These are phyloP conservation scores for Pelargonium cotyledonis DNA, from an alignment of 441 rosid genomes.

Conservation along the genomic window DNA sequence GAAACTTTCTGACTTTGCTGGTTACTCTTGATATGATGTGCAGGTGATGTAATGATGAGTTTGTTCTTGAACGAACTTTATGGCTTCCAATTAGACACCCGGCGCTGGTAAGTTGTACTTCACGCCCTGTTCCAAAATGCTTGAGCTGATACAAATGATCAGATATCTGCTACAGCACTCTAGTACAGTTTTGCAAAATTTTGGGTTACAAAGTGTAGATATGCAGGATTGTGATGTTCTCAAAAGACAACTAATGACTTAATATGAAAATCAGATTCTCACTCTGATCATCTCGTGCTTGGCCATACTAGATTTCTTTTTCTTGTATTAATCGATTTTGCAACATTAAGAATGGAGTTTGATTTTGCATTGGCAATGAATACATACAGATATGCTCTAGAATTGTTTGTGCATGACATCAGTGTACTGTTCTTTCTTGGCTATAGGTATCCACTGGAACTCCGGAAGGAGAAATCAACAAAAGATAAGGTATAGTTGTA, in stretches of 20 bases:
- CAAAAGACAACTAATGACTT: neutral
- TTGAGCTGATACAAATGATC: conserved; percentile 9
- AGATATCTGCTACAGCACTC: conserved; percentile 1
- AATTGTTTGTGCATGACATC: conserved; percentile 3
- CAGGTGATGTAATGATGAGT: conserved; percentile 97
- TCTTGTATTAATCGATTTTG: neutral
- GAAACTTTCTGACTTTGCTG: conserved; percentile 1
- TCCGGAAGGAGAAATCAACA: conserved; percentile 83
- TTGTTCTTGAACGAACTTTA: conserved; percentile 91
- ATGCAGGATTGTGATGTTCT: neutral
- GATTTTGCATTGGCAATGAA: neutral
- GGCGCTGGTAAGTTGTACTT: conserved; percentile 59
- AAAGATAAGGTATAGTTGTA: conserved; percentile 62
- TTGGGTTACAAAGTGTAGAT: conserved; percentile 8
- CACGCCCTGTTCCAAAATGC: neutral
- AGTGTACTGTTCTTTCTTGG: conserved; percentile 19
- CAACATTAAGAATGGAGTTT: neutral
- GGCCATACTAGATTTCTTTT: neutral
- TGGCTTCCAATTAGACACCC: conserved; percentile 94
- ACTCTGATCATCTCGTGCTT: neutral
- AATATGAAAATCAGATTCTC: neutral
- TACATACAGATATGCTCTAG: neutral
- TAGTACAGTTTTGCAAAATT: neutral
- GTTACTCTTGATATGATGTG: conserved; percentile 4
- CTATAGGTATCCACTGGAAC: conserved; percentile 85